These are phyloP conservation scores for Emiliania huxleyi DNA, from an alignment of 78 protist species.

Conservation along the genomic window DNA sequence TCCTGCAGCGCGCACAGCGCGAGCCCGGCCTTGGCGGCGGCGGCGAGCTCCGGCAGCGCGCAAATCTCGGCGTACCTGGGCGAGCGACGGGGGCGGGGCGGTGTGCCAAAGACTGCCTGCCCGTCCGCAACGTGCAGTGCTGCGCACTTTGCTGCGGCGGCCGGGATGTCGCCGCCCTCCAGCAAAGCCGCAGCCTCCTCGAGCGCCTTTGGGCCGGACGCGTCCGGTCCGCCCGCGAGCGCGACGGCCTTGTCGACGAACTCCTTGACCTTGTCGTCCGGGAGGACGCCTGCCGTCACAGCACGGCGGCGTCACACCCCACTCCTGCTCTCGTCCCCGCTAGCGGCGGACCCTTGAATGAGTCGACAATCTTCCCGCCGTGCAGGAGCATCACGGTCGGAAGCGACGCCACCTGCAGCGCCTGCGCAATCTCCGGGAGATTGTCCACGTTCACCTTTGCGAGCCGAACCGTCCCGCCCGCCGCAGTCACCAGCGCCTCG, in stretches of 20 bases:
- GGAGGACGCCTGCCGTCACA: not conserved
- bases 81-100: too few species aligned
- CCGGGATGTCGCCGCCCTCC: not conserved
- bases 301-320: too few species aligned
- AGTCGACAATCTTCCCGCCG: not conserved
- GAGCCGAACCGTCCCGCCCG: not conserved
- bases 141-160: too few species aligned
- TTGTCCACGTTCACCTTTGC: not conserved
- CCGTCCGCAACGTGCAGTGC: too few species aligned
- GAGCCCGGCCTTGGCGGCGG: not conserved
- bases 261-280: not conserved
- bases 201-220: not conserved
- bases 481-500: not conserved
- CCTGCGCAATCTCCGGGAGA: not conserved
- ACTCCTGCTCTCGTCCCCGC: too few species aligned
- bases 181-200: not conserved
- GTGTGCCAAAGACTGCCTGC: too few species aligned
- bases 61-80: not conserved
- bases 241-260: not conserved
- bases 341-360: not conserved
- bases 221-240: not conserved
- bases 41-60: not conserved
- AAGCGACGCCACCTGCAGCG: not conserved
- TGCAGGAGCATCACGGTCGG: constrained; percentile 17
- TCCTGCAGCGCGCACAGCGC: not conserved